Conservation (phyloP, 805 yeast species). For the Millerago galiae region DNA sequence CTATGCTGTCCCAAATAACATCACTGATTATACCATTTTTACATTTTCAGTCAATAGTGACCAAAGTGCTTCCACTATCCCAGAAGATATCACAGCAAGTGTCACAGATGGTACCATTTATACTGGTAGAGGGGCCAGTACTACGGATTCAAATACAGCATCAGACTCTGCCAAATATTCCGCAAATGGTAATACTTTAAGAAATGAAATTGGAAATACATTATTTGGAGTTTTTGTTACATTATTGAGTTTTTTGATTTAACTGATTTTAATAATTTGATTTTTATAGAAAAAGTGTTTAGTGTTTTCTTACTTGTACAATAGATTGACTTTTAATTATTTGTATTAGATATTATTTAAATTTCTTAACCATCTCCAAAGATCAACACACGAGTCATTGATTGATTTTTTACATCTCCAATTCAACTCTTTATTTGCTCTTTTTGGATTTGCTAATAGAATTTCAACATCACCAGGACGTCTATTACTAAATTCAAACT, state of each 20-base stretch:
- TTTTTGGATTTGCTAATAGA: constrained; percentile 62
- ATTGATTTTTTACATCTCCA: constrained; percentile 57
- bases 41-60: constrained; percentile 8
- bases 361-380: constrained; percentile 58
- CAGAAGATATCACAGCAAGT: constrained; percentile 11
- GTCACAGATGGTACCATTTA: constrained; percentile 10
- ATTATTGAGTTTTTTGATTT: no score
- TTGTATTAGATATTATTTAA: neutral
- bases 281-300: no score
- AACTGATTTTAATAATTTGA: no score
- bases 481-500: constrained; percentile 59
- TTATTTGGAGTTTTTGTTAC: no score
- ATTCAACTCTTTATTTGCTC: constrained; percentile 59
- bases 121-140: constrained; percentile 5
- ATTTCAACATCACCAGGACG: constrained; percentile 73
- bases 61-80: neutral
- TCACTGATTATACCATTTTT: constrained; percentile 12
- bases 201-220: no score
- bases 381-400: constrained; percentile 60
- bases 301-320: no score
- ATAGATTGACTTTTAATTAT: no score
- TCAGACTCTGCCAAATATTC: no score
- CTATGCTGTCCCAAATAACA: constrained; percentile 35
- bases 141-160: neutral
- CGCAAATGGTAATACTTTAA: no score